Conservation (phyloP, 2,329 filamentous ascomycete species). For the Tolypocladium pustulatum region DNA sequence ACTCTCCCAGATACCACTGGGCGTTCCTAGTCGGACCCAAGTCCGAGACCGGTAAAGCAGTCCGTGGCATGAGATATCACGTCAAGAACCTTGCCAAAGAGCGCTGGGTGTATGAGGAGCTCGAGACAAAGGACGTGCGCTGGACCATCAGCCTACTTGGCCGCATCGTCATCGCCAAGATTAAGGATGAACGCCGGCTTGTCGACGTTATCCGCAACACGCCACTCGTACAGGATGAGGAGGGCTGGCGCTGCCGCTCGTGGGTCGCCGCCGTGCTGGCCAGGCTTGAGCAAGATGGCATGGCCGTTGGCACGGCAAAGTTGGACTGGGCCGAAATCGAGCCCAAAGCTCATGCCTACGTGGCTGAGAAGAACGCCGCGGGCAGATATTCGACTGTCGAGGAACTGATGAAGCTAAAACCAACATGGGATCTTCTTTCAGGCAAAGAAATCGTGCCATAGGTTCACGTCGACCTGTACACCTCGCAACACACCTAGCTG, state of each 20-base stretch:
- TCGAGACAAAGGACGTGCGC: conserved; percentile 7
- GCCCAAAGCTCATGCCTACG: conserved; percentile 21
- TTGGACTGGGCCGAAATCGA: conserved; percentile 27
- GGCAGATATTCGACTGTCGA: conserved; percentile 9
- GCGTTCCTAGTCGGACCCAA: conserved; percentile 20
- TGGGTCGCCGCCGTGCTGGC: conserved; percentile 26
- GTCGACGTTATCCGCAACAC: conserved; percentile 17
- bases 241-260: conserved; percentile 25
- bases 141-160: conserved; percentile 20
- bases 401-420: conserved; percentile 12
- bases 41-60: conserved; percentile 3
- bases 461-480: not conserved
- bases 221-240: conserved; percentile 21
- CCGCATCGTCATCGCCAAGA: conserved; percentile 27
- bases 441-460: conserved; percentile 12
- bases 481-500: not conserved
- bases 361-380: conserved; percentile 16
- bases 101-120: conserved; percentile 17
- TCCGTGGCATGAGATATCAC: conserved; percentile 19
- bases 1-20: conserved; percentile 15
- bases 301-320: conserved; percentile 23
- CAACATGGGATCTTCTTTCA: conserved; percentile 18
- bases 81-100: conserved; percentile 14
- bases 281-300: conserved; percentile 21
- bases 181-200: conserved; percentile 22